Percentiles rank a stretch among this genome's conserved stretches.
Conservation (phyloP, 345 rosid genomes). For the Abelmoschus esculentus region DNA sequence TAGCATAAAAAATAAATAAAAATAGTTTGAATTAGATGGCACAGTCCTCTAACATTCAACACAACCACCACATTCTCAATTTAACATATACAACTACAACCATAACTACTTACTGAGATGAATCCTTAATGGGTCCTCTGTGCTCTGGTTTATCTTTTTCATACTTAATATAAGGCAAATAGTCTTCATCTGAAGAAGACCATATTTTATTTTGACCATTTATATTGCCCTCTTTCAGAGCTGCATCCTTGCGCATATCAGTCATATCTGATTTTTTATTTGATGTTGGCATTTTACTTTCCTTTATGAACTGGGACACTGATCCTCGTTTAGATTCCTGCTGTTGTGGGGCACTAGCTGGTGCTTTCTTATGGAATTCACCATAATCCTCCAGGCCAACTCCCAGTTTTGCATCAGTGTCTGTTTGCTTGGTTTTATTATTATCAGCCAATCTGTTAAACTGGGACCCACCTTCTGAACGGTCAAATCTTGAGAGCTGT, state of each 20-base stretch:
- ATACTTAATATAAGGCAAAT: conserved; percentile 59
- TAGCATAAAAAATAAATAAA: conserved; percentile 25
- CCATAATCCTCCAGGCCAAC: conserved; percentile 52
- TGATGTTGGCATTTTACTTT: conserved; percentile 38
- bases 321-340: conserved; percentile 50
- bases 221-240: conserved; percentile 30
- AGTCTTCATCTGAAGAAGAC: conserved; percentile 54
- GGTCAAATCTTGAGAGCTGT: conserved; percentile 32
- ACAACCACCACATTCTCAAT: not conserved
- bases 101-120: conserved; percentile 57
- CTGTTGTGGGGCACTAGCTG: conserved; percentile 28
- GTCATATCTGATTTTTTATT: conserved; percentile 22
- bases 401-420: conserved; percentile 35
- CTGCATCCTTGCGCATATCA: conserved; percentile 44
- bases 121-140: conserved; percentile 68
- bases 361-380: conserved; percentile 53
- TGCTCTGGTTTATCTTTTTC: conserved; percentile 76
- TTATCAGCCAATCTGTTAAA: conserved; percentile 36
- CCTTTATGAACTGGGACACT: conserved; percentile 37
- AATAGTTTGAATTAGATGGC: conserved; percentile 2
- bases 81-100: conserved; percentile 7
- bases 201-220: conserved; percentile 41
- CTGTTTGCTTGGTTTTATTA: conserved; percentile 47
- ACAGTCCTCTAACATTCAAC: not conserved
- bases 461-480: conserved; percentile 39